Evolutionary conservation across 2,329 filamentous ascomycete genomes (phyloP), one percentile per base, ranked within the genome.

Genomic region (Cryphonectria naterciae): DNA sequence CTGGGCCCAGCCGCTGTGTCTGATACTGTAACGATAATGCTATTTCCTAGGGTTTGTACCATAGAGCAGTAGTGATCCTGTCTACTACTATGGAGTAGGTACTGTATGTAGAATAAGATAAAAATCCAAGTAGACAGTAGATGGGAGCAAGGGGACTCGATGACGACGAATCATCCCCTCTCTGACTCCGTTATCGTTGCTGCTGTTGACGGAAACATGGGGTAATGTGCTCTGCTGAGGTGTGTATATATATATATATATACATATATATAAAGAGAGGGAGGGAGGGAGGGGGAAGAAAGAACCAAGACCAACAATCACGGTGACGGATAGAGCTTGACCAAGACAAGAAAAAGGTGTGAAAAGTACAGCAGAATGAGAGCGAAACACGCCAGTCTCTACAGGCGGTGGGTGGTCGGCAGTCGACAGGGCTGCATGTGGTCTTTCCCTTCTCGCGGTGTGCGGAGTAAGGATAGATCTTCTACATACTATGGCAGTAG

Each of bases 341-440:
- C 52, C 46, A n/a, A 49, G 22, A 19, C 46, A n/a, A n/a, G 17
- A 49, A 49, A 19, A 49, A 49, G 22, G 22, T n/a, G 46, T n/a
- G 19, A 49, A 49, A 17, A 7, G 43, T 49, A 54, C 25, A 56
- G 25, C 52, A 56, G 11, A 3, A 32, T 32, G 32, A 19, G 15
- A 15, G 54, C 19, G 25, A 35, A 4, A 28, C 28, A 13, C 25
- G 52, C 54, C 54, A 17, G 54, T 32, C 32, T 32, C 22, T n/a
- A 49, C 46, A 49, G 46, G 54, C 54, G 54, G 54, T 58, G 25
- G 54, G 28, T 58, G 25, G 54, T 32, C 54, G 54, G 54, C 54
- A 58, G 54, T 32, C 52, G 25, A 56, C 52, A 56, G 52, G 52
- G 52, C 52, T 56, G 52, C 52, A 56, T 56, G n/a, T 56, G 52